A percentile compares a stretch with the other conserved stretches of the same genome.
Conservation (phyloP, 1,139 yeast species). For the Geotrichum histeridarum region DNA sequence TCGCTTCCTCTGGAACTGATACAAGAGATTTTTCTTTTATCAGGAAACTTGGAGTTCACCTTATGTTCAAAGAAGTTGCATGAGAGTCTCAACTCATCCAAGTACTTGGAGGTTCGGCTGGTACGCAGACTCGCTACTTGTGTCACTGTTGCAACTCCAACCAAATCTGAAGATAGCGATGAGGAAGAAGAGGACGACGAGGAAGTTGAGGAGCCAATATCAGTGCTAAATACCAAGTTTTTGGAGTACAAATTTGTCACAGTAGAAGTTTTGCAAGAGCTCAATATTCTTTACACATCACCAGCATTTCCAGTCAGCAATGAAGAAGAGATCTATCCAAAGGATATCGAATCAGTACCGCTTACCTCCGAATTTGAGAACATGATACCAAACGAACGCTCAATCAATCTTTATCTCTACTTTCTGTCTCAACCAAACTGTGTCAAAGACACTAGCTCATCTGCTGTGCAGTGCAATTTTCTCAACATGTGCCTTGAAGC, state of each 20-base stretch:
- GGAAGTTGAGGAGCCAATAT: conserved; percentile 1
- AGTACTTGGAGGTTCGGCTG: conserved; percentile 7
- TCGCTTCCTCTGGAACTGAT: conserved; percentile 10
- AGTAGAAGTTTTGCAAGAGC: conserved; percentile 3
- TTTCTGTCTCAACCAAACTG: conserved; percentile 10
- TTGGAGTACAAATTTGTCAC: conserved; percentile 13
- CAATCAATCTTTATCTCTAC: conserved; percentile 4
- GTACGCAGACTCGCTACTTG: conserved; percentile 4
- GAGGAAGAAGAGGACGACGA: background rate
- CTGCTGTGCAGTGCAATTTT: conserved; percentile 3
- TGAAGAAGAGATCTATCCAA: background rate
- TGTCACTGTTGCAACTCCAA: background rate
- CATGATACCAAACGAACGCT: background rate
- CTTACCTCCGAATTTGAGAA: conserved; percentile 8
- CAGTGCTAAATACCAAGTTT: conserved; percentile 12
- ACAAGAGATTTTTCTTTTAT: conserved; percentile 12
- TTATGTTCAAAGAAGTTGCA: conserved; percentile 6
- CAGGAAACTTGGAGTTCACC: conserved; percentile 14
- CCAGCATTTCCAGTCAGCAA: conserved; percentile 10
- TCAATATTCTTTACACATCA: conserved; percentile 9
- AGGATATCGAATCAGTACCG: conserved; percentile 12
- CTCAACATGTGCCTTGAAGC: conserved; percentile 9
- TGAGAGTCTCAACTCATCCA: conserved; percentile 1
- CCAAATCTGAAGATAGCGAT: background rate
- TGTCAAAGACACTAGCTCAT: background rate